Evolutionary conservation across 768 basidiomycete genomes (phyloP).

Genomic region (Favolaschia claudopus): DNA sequence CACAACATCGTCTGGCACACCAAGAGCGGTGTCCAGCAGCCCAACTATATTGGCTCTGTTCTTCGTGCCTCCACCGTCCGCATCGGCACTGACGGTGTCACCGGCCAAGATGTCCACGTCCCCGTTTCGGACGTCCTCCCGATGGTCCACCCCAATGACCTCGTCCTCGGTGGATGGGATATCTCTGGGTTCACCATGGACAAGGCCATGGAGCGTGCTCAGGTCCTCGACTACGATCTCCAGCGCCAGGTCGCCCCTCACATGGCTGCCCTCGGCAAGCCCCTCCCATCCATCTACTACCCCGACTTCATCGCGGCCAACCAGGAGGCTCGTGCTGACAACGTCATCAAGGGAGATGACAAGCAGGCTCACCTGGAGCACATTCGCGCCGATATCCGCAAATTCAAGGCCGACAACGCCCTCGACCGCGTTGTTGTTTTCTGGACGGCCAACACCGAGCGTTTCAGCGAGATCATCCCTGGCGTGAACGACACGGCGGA

Average conservation of each 20-base stretch:
- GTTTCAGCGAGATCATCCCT: conserved; percentile 92
- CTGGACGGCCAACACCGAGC: conserved; percentile 99
- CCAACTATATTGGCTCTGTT: conserved; percentile 97
- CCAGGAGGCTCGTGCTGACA: conserved; percentile 96
- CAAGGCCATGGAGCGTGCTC: conserved; percentile 90
- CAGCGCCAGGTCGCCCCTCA: conserved; percentile 93
- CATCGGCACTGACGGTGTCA: conserved; percentile 80
- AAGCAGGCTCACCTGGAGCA: conserved; percentile 93
- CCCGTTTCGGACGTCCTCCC: conserved; percentile 93
- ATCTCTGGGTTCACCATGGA: conserved; percentile 89
- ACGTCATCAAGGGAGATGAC: conserved; percentile 83
- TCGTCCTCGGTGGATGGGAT: conserved; percentile 98
- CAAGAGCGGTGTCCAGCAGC: conserved; percentile 89
- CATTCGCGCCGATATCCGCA: conserved; percentile 91
- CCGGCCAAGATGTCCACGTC: conserved; percentile 90
- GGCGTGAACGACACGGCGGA: conserved; percentile 96
- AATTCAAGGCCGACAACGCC: conserved; percentile 83
- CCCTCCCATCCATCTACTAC: conserved; percentile 95
- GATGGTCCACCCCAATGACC: conserved; percentile 98
- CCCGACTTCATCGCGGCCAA: conserved; percentile 98
- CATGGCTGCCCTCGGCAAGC: conserved; percentile 81
- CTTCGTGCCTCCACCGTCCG: conserved; percentile 95
- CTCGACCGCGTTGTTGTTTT: conserved; percentile 93
- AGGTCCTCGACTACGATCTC: conserved; percentile 95
- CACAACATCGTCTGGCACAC: conserved; percentile 96